Conservation (phyloP, 2,329 filamentous ascomycete genomes). For the Fusarium concolor region DNA sequence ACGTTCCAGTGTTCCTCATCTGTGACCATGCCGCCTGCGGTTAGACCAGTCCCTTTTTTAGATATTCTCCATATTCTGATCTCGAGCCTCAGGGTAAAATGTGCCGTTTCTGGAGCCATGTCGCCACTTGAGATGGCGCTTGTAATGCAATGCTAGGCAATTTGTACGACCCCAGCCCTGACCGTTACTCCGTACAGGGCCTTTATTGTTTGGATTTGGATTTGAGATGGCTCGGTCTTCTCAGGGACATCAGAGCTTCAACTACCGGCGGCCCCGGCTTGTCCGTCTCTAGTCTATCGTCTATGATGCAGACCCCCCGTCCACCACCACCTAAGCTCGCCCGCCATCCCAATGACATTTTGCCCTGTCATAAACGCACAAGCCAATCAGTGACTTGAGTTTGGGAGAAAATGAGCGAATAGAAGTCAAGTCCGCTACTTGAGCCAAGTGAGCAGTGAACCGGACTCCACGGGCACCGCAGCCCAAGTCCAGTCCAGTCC, state of each 20-base stretch:
- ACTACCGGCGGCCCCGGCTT: conserved; percentile 40
- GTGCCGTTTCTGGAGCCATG: conserved; percentile 34
- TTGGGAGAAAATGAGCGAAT: conserved; percentile 15
- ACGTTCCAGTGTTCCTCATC: conserved; percentile 39
- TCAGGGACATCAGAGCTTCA: conserved; percentile 29
- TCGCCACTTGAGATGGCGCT: conserved; percentile 31
- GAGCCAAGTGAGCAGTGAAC: not conserved
- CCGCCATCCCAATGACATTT: conserved; percentile 26
- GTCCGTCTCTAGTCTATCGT: conserved; percentile 18
- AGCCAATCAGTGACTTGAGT: conserved; percentile 13
- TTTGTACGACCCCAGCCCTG: conserved; percentile 8
- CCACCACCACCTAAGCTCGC: conserved; percentile 23
- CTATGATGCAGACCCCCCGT: conserved; percentile 13
- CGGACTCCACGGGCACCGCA: conserved; percentile 15
- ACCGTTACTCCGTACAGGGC: conserved; percentile 8
- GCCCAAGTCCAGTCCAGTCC: conserved; percentile 7
- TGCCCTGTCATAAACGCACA: conserved; percentile 18
- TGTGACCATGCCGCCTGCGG: conserved; percentile 8
- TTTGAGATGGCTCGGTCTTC: conserved; percentile 19
- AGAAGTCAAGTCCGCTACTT: conserved; percentile 18
- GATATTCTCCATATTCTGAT: conserved; percentile 35
- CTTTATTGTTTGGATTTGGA: conserved; percentile 3
- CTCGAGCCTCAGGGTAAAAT: conserved; percentile 30
- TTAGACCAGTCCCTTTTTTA: conserved; percentile 37
- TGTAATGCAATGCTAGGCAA: conserved; percentile 30